These are phyloP conservation scores for Sanghuangporus baumii DNA, from an alignment of 1,284 basidiomycete genomes.

Conservation along the genomic window DNA sequence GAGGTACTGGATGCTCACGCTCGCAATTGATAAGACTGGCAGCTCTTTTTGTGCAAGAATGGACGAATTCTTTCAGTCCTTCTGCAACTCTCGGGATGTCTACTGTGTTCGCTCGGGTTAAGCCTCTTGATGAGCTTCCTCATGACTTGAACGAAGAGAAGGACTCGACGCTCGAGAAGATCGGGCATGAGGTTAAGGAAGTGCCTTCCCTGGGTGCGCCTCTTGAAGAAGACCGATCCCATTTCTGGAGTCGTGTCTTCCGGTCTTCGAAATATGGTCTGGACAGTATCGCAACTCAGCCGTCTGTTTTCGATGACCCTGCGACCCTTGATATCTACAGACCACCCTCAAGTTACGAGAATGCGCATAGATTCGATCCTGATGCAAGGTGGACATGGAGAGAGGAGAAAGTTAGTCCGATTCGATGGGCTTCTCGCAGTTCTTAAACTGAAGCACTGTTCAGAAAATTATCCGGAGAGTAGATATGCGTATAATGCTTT, in stretches of 20 bases:
- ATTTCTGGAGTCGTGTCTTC: constrained; percentile 24
- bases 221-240: constrained; percentile 17
- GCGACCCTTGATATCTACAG: constrained; percentile 20
- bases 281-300: constrained; percentile 29
- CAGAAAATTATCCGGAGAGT: constrained; percentile 24
- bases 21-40: not conserved
- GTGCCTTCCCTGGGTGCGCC: constrained; percentile 28
- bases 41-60: not conserved
- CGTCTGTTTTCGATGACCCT: constrained; percentile 30
- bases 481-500: constrained; percentile 29
- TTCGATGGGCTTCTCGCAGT: not conserved
- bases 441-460: not conserved
- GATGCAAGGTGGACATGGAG: constrained; percentile 33
- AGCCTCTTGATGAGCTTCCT: not conserved
- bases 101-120: not conserved
- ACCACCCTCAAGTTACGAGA: constrained; percentile 24
- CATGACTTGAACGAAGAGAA: constrained; percentile 23
- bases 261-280: constrained; percentile 17
- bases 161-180: constrained; percentile 17
- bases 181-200: constrained; percentile 23
- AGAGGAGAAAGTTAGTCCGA: constrained; percentile 26
- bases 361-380: constrained; percentile 29
- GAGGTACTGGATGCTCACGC: not conserved
- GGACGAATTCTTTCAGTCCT: not conserved
- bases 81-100: not conserved